Evolutionary conservation across 345 rosid genomes (phyloP).

Genomic region (Salix suchowensis): DNA sequence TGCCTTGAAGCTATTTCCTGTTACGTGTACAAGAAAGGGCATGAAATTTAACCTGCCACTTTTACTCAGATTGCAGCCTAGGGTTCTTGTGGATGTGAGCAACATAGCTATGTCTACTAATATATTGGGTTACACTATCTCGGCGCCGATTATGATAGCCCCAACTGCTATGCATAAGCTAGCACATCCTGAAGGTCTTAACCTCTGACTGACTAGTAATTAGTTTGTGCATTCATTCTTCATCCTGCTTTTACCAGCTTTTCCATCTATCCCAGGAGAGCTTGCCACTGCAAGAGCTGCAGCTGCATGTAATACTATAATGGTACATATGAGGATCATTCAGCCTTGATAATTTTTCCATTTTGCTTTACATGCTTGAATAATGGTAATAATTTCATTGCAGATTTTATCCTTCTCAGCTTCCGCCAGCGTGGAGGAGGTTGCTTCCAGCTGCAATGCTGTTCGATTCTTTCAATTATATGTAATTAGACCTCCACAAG

Average conservation of each 20-base stretch:
- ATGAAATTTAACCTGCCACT: no score
- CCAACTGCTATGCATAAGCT: slow-evolving; percentile 72
- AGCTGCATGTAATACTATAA: slow-evolving; percentile 69
- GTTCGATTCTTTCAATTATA: slow-evolving; percentile 74
- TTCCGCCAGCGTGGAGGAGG: slow-evolving; percentile 67
- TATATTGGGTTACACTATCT: slow-evolving; percentile 51
- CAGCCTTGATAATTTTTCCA: not conserved
- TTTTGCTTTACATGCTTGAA: not conserved
- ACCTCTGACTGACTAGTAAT: not conserved
- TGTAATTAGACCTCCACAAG: slow-evolving; percentile 26
- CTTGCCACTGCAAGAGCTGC: slow-evolving; percentile 88
- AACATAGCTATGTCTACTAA: slow-evolving; percentile 47
- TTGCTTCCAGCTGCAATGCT: slow-evolving; percentile 77
- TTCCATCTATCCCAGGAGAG: slow-evolving; percentile 53
- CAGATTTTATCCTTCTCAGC: slow-evolving; percentile 65
- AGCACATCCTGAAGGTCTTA: slow-evolving; percentile 73
- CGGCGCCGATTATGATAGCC: slow-evolving; percentile 71
- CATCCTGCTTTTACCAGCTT: slow-evolving; percentile 5
- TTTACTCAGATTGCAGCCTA: slow-evolving; percentile 58
- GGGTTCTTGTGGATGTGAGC: slow-evolving; percentile 72
- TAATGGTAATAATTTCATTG: not conserved
- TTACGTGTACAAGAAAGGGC: no score
- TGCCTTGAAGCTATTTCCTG: not conserved
- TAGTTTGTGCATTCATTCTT: not conserved
- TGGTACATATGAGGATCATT: slow-evolving; percentile 39